A percentile compares a stretch with the other conserved stretches of the same genome.
Conservation (phyloP, 1,284 basidiomycete genomes). For the Pseudozyma sp. region DNA sequence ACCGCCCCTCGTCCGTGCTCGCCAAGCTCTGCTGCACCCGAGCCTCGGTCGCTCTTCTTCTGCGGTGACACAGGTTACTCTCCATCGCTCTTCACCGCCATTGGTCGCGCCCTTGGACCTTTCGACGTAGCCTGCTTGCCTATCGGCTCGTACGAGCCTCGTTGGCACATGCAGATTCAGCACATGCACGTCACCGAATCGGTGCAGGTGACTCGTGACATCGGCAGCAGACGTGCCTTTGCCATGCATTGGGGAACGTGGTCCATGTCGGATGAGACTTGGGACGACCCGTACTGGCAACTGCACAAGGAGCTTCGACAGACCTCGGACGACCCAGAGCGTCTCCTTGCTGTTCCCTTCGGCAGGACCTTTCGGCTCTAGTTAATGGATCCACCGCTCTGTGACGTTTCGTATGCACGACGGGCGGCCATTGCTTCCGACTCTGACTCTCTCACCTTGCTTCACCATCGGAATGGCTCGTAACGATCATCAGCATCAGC, state of each 20-base stretch:
- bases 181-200: slow-evolving; percentile 58
- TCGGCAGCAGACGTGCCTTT: slow-evolving; percentile 54
- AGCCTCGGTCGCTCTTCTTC: slow-evolving; percentile 65
- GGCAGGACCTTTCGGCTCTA: slow-evolving; percentile 46
- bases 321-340: slow-evolving; percentile 17
- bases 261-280: slow-evolving; percentile 69
- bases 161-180: slow-evolving; percentile 61
- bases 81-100: slow-evolving; percentile 69
- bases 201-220: slow-evolving; percentile 52
- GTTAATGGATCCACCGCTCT: too few relatives aligned
- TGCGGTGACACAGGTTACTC: slow-evolving; percentile 70
- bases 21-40: slow-evolving; percentile 1
- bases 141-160: slow-evolving; percentile 69
- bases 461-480: too few relatives aligned
- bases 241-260: slow-evolving; percentile 72
- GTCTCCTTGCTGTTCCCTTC: slow-evolving; percentile 47
- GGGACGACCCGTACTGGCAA: slow-evolving; percentile 56
- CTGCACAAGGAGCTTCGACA: slow-evolving; percentile 38
- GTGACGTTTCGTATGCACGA: too few relatives aligned
- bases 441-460: too few relatives aligned
- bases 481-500: too few relatives aligned
- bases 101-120: slow-evolving; percentile 70
- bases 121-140: slow-evolving; percentile 71
- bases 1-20: slow-evolving; percentile 3
- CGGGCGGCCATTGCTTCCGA: too few relatives aligned